These are phyloP conservation scores for Suillus plorans DNA, from an alignment of 768 basidiomycete species.

Conservation along the genomic window DNA sequence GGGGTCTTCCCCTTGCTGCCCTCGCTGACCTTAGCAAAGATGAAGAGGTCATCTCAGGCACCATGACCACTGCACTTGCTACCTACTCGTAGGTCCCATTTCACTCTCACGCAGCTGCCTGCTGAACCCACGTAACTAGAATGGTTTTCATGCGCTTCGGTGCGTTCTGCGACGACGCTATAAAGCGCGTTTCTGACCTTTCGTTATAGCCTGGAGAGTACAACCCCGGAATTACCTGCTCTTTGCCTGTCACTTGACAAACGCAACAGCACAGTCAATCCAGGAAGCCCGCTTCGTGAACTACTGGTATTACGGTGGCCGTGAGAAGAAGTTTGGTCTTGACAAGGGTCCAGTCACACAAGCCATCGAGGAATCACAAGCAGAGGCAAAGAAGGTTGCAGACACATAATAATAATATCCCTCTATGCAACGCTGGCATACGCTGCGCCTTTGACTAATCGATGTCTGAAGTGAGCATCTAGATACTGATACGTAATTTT, in stretches of 20 bases:
- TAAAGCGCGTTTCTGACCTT: slow-evolving; percentile 10
- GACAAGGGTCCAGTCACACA: slow-evolving; percentile 44
- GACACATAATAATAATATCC: slow-evolving; percentile 18
- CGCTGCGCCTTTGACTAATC: not conserved
- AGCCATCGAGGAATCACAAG: slow-evolving; percentile 46
- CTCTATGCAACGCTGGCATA: not conserved
- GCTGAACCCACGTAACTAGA: slow-evolving; percentile 28
- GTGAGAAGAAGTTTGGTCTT: slow-evolving; percentile 63
- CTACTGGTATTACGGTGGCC: slow-evolving; percentile 89
- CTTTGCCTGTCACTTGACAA: slow-evolving; percentile 92
- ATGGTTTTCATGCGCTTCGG: slow-evolving; percentile 96
- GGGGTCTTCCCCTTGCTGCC: slow-evolving; percentile 95
- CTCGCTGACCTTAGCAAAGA: slow-evolving; percentile 88
- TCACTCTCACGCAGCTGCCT: slow-evolving; percentile 10
- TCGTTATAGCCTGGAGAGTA: slow-evolving; percentile 80
- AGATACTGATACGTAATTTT: slow-evolving; percentile 18
- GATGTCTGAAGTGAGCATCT: slow-evolving; percentile 17
- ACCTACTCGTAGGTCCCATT: slow-evolving; percentile 83
- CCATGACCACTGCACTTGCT: slow-evolving; percentile 91
- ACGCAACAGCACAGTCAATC: slow-evolving; percentile 79
- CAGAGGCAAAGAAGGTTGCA: slow-evolving; percentile 40
- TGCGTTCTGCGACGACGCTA: slow-evolving; percentile 32
- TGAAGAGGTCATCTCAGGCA: slow-evolving; percentile 95
- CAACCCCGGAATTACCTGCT: slow-evolving; percentile 95
- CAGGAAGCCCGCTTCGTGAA: slow-evolving; percentile 86